Conservation (phyloP, 192 early-diverging fungal genomes). For the Linnemannia schmuckeri region DNA sequence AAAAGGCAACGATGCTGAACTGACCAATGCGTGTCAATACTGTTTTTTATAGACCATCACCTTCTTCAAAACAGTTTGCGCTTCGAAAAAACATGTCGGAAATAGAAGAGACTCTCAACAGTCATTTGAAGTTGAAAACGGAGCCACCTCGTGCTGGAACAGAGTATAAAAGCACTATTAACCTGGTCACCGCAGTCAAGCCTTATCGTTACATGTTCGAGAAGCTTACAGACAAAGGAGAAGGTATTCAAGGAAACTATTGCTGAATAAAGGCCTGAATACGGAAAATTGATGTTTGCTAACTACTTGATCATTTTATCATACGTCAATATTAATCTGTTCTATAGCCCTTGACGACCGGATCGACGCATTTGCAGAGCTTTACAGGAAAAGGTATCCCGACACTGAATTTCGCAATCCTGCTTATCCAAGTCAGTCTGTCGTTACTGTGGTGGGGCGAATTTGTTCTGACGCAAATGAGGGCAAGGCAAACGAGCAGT, state of each 20-base stretch:
- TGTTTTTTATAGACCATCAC: conserved; percentile 4
- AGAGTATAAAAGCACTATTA: conserved; percentile 57
- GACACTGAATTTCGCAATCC: conserved; percentile 39
- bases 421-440: conserved; percentile 13
- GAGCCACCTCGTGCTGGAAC: background rate
- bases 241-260: conserved; percentile 56
- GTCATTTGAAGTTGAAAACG: conserved; percentile 61
- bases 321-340: background rate
- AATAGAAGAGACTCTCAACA: conserved; percentile 69
- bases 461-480: conserved; percentile 79
- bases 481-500: conserved; percentile 76
- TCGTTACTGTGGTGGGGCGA: conserved; percentile 71
- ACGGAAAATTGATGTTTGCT: too few relatives aligned
- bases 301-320: too few relatives aligned
- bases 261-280: background rate
- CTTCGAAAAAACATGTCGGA: conserved; percentile 41
- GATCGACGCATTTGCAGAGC: conserved; percentile 43
- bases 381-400: conserved; percentile 29
- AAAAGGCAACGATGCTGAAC: background rate
- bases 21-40: background rate
- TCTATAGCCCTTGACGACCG: conserved; percentile 42
- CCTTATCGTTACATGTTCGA: conserved; percentile 88
- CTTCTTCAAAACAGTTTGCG: conserved; percentile 47
- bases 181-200: conserved; percentile 39
- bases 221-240: conserved; percentile 74